A percentile compares a stretch with the other conserved stretches of the same genome.
Evolutionary conservation across 2,329 filamentous ascomycete species (phyloP).

Genomic region (Teratosphaeriaceae sp.): DNA sequence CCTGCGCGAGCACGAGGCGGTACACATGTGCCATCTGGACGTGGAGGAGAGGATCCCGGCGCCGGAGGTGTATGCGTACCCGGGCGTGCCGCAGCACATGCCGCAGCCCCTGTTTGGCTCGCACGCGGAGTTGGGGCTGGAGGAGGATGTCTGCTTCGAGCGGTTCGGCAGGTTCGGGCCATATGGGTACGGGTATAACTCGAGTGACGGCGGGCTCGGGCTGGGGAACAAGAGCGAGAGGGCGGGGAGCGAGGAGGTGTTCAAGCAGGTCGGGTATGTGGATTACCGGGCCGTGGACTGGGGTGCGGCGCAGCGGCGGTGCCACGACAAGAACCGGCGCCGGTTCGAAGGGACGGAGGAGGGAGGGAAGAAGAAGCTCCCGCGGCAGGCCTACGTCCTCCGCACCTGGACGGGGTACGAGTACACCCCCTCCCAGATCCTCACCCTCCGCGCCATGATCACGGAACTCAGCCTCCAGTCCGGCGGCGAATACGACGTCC

Average conservation of each 20-base stretch:
- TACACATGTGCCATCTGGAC: slow-evolving; percentile 59
- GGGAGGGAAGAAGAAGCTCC: no score
- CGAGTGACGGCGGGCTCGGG: slow-evolving; percentile 43
- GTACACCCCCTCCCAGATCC: slow-evolving; percentile 42
- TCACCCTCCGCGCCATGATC: slow-evolving; percentile 40
- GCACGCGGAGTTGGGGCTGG: slow-evolving; percentile 41
- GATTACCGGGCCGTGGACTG: slow-evolving; percentile 45
- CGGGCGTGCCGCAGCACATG: slow-evolving; percentile 45
- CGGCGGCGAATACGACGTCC: slow-evolving; percentile 44
- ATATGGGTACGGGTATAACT: slow-evolving; percentile 45
- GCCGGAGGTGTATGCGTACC: slow-evolving; percentile 61
- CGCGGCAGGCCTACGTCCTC: slow-evolving; percentile 41
- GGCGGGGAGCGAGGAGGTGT: slow-evolving; percentile 44
- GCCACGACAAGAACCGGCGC: slow-evolving; percentile 46
- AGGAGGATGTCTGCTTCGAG: slow-evolving; percentile 45
- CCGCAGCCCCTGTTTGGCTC: slow-evolving; percentile 43
- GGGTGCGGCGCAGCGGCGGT: slow-evolving; percentile 42
- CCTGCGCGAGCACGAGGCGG: slow-evolving; percentile 44
- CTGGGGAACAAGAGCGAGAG: slow-evolving; percentile 38
- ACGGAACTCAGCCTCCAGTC: slow-evolving; percentile 40
- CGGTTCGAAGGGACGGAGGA: no score
- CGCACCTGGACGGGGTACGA: slow-evolving; percentile 42
- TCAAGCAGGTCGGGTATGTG: slow-evolving; percentile 40
- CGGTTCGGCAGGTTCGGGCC: slow-evolving; percentile 44
- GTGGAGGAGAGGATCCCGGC: slow-evolving; percentile 47